Base-by-base conservation (phyloP, 179 eudicot genomes). In the Spinacia oleracea region DNA sequence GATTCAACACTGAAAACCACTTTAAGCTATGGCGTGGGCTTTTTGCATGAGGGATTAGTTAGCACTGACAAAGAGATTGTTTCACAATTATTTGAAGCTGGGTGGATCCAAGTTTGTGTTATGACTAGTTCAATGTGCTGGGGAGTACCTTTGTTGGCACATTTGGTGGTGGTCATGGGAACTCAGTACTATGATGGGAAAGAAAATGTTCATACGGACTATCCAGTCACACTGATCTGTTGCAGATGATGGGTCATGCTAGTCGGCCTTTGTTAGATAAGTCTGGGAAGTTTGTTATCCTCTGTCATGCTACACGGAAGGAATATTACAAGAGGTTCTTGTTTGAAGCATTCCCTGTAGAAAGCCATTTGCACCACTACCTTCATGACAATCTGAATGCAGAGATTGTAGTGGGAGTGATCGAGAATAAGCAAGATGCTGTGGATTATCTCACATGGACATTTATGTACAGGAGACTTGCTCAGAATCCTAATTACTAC, bases 161-260 rank as follows among this genome's bases (percentile, higher is more conserved):
- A 93, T 75, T 81, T 96, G 84, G 99, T 93, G 74, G 91, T 96
- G 71, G 96, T 96, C 64, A 91, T 96, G 99, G 99, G 99, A 82
- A 91, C 99, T 31, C 98, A 96, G 86, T 92, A 93, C 83, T 91
- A 93, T 75, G 98, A 96, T 84, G 97, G 99, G 12, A 86, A 92
- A 64, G 98, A 95, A 82, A 95, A 91, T 80, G 92, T 97, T 35
- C 98, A 93, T 60, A 88, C 90, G 31, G 99, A 96, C 82, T 96
- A 96, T 73, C 97, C 97, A 0, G 96, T 96, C 5, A 90, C 5
- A 90, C 98, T 72, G 99, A 96, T 86, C 84, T 96, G 73, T 77
- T 96, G 75, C 98, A 96, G 89, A 96, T 96, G 99, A 96, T 93
- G 96, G 98, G 98, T 72, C 97, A 90, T 88, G 98, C 99, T 25